phyloP scores from a whole-genome alignment of 2,329 filamentous ascomycete species.

The Penicillium palitans region DNA sequence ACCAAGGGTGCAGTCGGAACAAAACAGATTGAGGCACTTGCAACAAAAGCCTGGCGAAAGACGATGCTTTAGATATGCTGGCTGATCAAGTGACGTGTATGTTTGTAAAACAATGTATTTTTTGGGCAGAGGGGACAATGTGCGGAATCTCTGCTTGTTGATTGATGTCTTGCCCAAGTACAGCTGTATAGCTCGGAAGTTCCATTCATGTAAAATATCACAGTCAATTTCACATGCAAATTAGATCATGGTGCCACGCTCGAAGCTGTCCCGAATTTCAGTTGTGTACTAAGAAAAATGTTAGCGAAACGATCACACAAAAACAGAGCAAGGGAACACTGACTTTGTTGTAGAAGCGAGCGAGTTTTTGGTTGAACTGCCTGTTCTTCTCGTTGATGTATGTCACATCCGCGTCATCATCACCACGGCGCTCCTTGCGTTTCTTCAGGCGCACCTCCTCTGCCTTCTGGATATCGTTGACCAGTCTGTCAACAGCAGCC shows the following conservation, averaged over 20 bases:
- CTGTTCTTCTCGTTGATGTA: slow-evolving; percentile 99
- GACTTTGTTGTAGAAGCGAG: slow-evolving; percentile 91
- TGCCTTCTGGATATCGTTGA: slow-evolving; percentile 81
- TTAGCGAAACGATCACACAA: slow-evolving; percentile 18
- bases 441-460: slow-evolving; percentile 87
- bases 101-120: slow-evolving; percentile 4
- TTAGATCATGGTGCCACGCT: slow-evolving; percentile 94
- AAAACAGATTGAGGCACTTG: slow-evolving; percentile 76
- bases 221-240: slow-evolving; percentile 19
- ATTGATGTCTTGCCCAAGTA: slow-evolving; percentile 3
- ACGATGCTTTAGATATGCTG: slow-evolving; percentile 68
- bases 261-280: slow-evolving; percentile 96
- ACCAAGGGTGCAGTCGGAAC: slow-evolving; percentile 76
- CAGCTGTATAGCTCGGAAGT: slow-evolving; percentile 5
- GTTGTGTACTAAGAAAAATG: slow-evolving; percentile 68
- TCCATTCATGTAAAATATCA: slow-evolving; percentile 24
- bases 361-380: slow-evolving; percentile 97
- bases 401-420: slow-evolving; percentile 87
- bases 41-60: slow-evolving; percentile 81
- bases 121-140: slow-evolving; percentile 2
- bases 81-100: slow-evolving; percentile 1
- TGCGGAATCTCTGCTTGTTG: slow-evolving; percentile 6
- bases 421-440: slow-evolving; percentile 74
- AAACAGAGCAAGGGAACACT: slow-evolving; percentile 19
- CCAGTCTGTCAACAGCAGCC: slow-evolving; percentile 82